These are phyloP conservation scores for Alternaria solani DNA, from an alignment of 2,329 filamentous ascomycete species.

Conservation along the genomic window DNA sequence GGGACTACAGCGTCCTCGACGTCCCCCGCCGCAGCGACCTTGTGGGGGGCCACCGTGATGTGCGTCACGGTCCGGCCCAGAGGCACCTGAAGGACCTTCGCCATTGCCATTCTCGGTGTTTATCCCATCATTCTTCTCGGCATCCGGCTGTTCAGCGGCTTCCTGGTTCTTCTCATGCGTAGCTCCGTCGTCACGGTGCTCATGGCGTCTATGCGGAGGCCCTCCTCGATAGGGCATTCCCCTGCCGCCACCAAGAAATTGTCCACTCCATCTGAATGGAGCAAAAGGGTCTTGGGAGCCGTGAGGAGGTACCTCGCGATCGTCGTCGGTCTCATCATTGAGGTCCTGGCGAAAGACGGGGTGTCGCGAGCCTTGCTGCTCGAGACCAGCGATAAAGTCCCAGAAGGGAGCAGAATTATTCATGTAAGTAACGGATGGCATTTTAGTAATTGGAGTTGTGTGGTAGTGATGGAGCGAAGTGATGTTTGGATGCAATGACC, in stretches of 20 bases:
- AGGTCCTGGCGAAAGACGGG: constrained; percentile 55
- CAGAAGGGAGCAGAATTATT: constrained; percentile 64
- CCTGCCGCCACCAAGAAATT: constrained; percentile 35
- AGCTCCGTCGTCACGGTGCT: constrained; percentile 29
- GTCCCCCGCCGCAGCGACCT: constrained; percentile 29
- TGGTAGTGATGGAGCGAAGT: constrained; percentile 15
- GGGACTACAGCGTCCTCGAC: constrained; percentile 33
- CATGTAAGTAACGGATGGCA: constrained; percentile 63
- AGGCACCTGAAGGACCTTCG: constrained; percentile 40
- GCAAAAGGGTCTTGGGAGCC: constrained; percentile 32
- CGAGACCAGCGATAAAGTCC: constrained; percentile 63
- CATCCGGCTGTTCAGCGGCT: constrained; percentile 8
- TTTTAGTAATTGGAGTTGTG: constrained; percentile 35
- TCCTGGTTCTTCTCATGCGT: constrained; percentile 11
- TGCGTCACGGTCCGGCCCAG: constrained; percentile 37
- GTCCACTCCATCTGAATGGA: constrained; percentile 48
- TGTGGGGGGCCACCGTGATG: constrained; percentile 14
- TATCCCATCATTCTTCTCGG: constrained; percentile 25
- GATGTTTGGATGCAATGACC: constrained; percentile 14
- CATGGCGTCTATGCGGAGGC: constrained; percentile 34
- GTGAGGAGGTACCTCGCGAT: constrained; percentile 29
- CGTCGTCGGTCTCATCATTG: constrained; percentile 35
- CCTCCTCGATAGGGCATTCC: constrained; percentile 43
- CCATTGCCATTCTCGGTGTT: constrained; percentile 35
- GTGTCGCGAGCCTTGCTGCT: constrained; percentile 56